Percentiles rank a stretch among this genome's conserved stretches.
Evolutionary conservation across 805 yeast species (phyloP).

Genomic region (Blastobotrys mokoenaii): DNA sequence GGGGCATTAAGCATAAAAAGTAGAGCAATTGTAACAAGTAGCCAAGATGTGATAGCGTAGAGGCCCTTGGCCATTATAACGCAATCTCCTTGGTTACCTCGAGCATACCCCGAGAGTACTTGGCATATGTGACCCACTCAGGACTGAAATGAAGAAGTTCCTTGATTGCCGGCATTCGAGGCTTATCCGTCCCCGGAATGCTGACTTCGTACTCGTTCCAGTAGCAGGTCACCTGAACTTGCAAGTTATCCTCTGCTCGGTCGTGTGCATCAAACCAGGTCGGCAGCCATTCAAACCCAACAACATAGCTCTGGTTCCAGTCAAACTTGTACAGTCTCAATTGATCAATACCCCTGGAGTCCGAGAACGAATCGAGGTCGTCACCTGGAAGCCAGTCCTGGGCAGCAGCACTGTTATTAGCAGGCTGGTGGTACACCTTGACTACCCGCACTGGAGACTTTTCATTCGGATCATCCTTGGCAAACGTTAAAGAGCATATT

Average conservation of each 20-base stretch:
- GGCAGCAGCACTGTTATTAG: neutral
- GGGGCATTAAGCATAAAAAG: too few species aligned
- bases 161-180: conserved; percentile 58
- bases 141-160: conserved; percentile 68
- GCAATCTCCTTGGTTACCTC: conserved; percentile 44
- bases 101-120: conserved; percentile 57
- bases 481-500: conserved; percentile 54
- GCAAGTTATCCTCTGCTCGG: conserved; percentile 22
- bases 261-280: conserved; percentile 39
- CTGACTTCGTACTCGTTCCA: conserved; percentile 65
- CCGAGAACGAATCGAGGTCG: conserved; percentile 38
- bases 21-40: too few species aligned
- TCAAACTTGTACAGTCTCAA: conserved; percentile 56
- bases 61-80: too few species aligned
- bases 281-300: conserved; percentile 76
- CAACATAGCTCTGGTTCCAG: conserved; percentile 49
- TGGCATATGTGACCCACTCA: conserved; percentile 53
- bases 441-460: conserved; percentile 59
- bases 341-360: conserved; percentile 54
- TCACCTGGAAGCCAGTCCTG: neutral
- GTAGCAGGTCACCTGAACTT: conserved; percentile 52
- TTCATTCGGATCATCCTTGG: conserved; percentile 33
- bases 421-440: conserved; percentile 36
- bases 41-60: too few species aligned
- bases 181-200: conserved; percentile 31